Evolutionary conservation across 192 early-diverging fungal genomes (phyloP), one percentile per base, ranked within the genome.

Genomic region (Dissophora ornata): DNA sequence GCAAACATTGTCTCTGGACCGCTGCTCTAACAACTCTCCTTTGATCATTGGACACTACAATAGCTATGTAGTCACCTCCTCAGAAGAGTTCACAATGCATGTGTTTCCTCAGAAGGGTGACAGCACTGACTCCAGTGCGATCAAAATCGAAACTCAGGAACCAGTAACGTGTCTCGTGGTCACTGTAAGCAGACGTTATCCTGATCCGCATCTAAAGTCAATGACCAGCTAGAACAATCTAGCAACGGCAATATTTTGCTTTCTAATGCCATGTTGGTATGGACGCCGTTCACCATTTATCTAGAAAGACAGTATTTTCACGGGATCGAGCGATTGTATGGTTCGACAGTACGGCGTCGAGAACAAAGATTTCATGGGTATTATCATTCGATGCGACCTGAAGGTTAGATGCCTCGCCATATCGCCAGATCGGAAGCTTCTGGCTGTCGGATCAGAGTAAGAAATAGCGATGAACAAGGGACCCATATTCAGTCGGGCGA

Each of bases 371-470:
- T 52, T 33, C 21, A 13, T 62, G 51, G 62, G 73, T 4, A n/a
- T 60, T 24, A 46, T 77, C 28, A 24, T 52, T 34, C 57, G 64
- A 8, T 55, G 33, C 38, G 65, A 77, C 0, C 25, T 77, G 29
- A 21, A 34, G 16, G 25, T 77, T 18, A 54, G 73, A 62, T 77
- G 73, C 30, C 28, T 77, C 9, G 64, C 65, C 12, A n/a, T 67
- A 2, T 77, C 73, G 0, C 45, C 36, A 3, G 32, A 77, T 25
- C 47, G 52, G 18, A 64, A 12, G 8, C 44, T 59, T 4, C 32
- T 77, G 36, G 73, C 64, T 21, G 54, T 77, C 16, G 73, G 64
- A 46, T 57, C 65, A 34, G 73, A 62, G 73, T 77, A 77, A 61
- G 57, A 21, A n/a, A n/a, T n/a, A n/a, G n/a, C n/a, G n/a, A n/a